Evolutionary conservation across 441 rosid species (phyloP).

Genomic region (Bruguiera hainesii): DNA sequence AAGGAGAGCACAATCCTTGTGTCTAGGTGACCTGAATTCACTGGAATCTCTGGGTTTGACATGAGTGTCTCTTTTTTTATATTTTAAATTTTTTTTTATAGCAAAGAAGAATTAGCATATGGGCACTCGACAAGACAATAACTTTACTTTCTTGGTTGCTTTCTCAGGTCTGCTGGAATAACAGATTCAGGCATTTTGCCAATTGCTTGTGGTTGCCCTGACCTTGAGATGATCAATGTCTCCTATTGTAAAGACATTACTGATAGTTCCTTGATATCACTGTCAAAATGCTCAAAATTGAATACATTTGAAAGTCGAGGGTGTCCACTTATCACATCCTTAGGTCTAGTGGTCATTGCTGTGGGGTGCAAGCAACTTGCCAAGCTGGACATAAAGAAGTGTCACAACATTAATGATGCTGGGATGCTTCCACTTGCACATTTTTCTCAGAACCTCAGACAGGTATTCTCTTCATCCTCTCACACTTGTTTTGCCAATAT

Average conservation of each 20-base stretch:
- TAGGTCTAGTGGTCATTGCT: slow-evolving; percentile 74
- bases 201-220: slow-evolving; percentile 28
- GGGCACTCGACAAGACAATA: background rate
- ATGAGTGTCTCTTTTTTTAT: background rate
- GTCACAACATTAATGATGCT: slow-evolving; percentile 56
- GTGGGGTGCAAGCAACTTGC: slow-evolving; percentile 64
- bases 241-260: slow-evolving; percentile 73
- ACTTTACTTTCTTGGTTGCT: background rate
- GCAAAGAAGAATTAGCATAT: no score
- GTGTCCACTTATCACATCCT: slow-evolving; percentile 64
- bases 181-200: slow-evolving; percentile 29
- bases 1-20: background rate
- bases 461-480: slow-evolving; percentile 32
- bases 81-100: no score
- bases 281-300: slow-evolving; percentile 58
- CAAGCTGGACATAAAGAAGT: slow-evolving; percentile 81
- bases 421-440: slow-evolving; percentile 76
- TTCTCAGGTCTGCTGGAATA: slow-evolving; percentile 23
- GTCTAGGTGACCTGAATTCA: no score
- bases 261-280: slow-evolving; percentile 53
- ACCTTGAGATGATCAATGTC: slow-evolving; percentile 62
- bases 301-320: slow-evolving; percentile 76
- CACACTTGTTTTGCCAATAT: background rate
- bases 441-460: slow-evolving; percentile 81
- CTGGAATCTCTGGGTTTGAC: background rate